Evolutionary conservation across 73 alveolate species (phyloP).

Genomic region (Stentor coeruleus): DNA sequence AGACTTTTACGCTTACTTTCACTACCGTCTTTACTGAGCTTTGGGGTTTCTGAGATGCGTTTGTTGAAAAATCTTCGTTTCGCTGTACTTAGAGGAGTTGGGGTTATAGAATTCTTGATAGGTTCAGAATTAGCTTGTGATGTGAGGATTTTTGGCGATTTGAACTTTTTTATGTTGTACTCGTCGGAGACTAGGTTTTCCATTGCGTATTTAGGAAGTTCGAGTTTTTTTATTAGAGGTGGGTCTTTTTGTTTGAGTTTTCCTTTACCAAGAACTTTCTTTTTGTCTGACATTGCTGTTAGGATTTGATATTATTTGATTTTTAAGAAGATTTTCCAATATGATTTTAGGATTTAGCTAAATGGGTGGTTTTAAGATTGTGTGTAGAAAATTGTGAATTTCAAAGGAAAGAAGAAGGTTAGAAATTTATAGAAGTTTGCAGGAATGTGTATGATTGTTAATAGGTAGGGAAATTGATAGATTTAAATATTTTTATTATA

Average conservation of each 20-base stretch:
- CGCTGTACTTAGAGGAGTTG: background rate
- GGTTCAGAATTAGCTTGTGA: background rate
- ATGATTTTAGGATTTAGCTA: too few species aligned
- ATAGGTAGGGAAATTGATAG: too few species aligned
- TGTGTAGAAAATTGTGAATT: too few species aligned
- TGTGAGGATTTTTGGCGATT: background rate
- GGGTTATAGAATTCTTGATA: background rate
- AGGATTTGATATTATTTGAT: background rate
- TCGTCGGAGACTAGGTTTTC: background rate
- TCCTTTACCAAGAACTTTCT: slow-evolving; percentile 2
- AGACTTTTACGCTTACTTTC: background rate
- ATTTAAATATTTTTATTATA: too few species aligned
- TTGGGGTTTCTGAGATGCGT: background rate
- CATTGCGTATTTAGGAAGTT: background rate
- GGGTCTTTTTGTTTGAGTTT: background rate
- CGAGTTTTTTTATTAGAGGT: slow-evolving; percentile 19
- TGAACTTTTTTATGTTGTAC: too few species aligned
- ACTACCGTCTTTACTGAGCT: too few species aligned
- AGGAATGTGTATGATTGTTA: too few species aligned
- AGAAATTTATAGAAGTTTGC: too few species aligned
- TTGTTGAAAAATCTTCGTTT: too few species aligned
- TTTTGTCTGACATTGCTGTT: background rate
- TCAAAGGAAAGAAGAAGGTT: too few species aligned
- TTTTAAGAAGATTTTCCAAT: too few species aligned
- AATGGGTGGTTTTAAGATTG: too few species aligned